Evolutionary conservation across 768 basidiomycete species (phyloP).

Genomic region (Sarcodon sp.): DNA sequence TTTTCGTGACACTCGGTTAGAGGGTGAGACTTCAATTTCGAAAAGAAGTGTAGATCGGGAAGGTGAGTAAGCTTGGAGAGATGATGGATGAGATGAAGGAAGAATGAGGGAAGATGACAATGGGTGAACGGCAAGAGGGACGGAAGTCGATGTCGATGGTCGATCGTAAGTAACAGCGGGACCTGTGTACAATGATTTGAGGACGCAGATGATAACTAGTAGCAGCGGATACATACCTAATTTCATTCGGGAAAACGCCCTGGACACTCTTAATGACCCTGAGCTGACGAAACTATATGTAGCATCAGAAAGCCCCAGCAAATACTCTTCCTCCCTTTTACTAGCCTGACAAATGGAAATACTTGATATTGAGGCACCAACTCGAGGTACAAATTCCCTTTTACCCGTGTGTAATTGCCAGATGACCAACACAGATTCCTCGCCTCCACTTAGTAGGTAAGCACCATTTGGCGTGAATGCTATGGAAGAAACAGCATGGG

Average conservation of each 20-base stretch:
- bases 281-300: constrained; percentile 66
- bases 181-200: constrained; percentile 15
- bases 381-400: constrained; percentile 84
- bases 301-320: constrained; percentile 73
- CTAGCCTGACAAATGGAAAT: constrained; percentile 42
- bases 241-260: constrained; percentile 68
- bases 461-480: constrained; percentile 85
- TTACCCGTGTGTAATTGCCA: constrained; percentile 89
- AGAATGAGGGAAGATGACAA: constrained; percentile 68
- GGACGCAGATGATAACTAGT: background rate
- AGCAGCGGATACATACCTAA: constrained; percentile 35
- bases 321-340: constrained; percentile 70
- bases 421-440: constrained; percentile 91
- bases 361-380: constrained; percentile 76
- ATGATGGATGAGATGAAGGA: constrained; percentile 89
- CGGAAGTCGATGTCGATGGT: constrained; percentile 26
- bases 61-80: constrained; percentile 85
- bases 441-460: constrained; percentile 87
- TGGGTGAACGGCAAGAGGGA: constrained; percentile 69
- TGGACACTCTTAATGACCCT: constrained; percentile 55
- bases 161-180: constrained; percentile 19
- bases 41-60: constrained; percentile 54
- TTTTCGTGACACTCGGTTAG: constrained; percentile 76
- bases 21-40: constrained; percentile 89
- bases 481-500: constrained; percentile 81